Evolutionary conservation across 1,284 basidiomycete genomes (phyloP).

Genomic region (Ganoderma leucocontextum): DNA sequence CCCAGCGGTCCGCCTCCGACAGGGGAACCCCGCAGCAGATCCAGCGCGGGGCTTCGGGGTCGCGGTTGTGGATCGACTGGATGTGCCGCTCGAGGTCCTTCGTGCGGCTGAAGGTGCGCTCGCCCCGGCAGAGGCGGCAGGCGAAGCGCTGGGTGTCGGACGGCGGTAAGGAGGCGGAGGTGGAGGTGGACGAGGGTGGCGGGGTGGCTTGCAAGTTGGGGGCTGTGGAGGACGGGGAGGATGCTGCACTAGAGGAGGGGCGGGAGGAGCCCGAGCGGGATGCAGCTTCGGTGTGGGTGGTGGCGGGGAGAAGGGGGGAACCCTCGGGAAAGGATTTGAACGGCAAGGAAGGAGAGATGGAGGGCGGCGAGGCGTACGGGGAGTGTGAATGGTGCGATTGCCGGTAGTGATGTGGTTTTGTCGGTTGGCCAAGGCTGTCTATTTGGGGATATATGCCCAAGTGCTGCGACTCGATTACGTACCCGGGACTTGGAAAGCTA

Average conservation of each 20-base stretch:
- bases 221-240: not conserved
- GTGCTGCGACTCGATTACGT: not conserved
- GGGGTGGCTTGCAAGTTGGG: not conserved
- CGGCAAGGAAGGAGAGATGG: not conserved
- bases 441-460: not conserved
- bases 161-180: not conserved
- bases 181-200: not conserved
- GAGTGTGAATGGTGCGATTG: not conserved
- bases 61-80: conserved; percentile 17
- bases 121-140: conserved; percentile 6
- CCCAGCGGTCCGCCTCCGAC: conserved; percentile 18
- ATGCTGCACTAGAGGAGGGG: not conserved
- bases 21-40: conserved; percentile 31
- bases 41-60: conserved; percentile 14
- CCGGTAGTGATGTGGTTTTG: not conserved
- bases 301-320: not conserved
- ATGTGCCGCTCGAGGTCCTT: conserved; percentile 23
- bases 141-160: not conserved
- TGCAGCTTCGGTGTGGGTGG: too few relatives aligned
- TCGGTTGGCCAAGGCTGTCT: too few relatives aligned
- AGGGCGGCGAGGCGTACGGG: not conserved
- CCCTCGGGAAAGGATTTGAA: not conserved
- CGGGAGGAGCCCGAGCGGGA: not conserved
- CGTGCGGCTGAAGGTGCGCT: conserved; percentile 18
- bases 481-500: not conserved